These are phyloP conservation scores for Solanum aculeatissimum DNA, from an alignment of 305 asterid species.

Conservation along the genomic window DNA sequence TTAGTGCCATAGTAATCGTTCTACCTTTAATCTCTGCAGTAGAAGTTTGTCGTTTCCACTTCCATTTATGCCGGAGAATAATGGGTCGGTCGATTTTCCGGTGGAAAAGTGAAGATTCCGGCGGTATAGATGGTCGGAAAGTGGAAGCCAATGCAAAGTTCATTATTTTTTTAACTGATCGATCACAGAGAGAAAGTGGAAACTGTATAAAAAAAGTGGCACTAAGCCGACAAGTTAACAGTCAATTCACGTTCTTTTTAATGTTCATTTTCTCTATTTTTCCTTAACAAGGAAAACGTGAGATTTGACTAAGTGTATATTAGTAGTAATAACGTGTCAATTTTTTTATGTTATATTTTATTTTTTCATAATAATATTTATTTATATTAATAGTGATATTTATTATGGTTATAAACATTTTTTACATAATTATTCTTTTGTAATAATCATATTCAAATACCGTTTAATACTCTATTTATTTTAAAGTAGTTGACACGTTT, in stretches of 20 bases:
- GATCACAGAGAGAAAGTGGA: not conserved
- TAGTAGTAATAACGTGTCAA: too few species aligned
- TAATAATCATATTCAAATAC: too few species aligned
- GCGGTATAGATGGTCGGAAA: slow-evolving; percentile 20
- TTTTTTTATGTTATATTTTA: too few species aligned
- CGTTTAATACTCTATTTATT: too few species aligned
- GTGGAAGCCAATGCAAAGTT: slow-evolving; percentile 29
- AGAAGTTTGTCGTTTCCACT: slow-evolving; percentile 2
- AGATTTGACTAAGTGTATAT: not conserved
- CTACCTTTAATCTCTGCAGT: slow-evolving; percentile 4
- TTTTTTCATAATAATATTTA: too few species aligned
- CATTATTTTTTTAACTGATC: slow-evolving; percentile 12
- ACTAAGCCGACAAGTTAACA: not conserved
- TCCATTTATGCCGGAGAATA: slow-evolving; percentile 4
- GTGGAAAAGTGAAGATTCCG: slow-evolving; percentile 7
- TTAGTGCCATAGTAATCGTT: slow-evolving; percentile 36
- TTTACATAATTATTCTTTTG: too few species aligned
- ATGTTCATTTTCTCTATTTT: not conserved
- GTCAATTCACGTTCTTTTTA: not conserved
- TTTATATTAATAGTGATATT: too few species aligned
- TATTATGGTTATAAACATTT: too few species aligned
- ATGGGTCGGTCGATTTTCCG: slow-evolving; percentile 12
- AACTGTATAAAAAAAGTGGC: not conserved
- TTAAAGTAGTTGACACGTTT: too few species aligned
- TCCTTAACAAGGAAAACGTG: not conserved